Percentiles rank a stretch among this genome's conserved stretches.
These are phyloP conservation scores for Yamadazyma sp. DNA, from an alignment of 805 yeast genomes.

Conservation along the genomic window DNA sequence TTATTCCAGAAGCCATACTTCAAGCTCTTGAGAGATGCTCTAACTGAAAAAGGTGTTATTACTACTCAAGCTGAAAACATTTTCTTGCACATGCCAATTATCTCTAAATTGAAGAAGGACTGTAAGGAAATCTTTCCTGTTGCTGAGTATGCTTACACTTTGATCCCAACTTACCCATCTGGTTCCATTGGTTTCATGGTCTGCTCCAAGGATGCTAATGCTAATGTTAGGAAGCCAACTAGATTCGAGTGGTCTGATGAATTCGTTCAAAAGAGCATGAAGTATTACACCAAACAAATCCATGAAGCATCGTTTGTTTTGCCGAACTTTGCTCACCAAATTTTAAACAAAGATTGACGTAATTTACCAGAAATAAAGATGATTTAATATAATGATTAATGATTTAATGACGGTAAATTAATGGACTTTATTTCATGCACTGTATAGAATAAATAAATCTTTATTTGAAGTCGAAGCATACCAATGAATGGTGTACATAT, in stretches of 20 bases:
- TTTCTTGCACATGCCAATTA: constrained; percentile 87
- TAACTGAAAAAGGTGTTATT: constrained; percentile 86
- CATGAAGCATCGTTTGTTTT: constrained; percentile 88
- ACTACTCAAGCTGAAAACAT: constrained; percentile 95
- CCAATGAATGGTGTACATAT: too few species aligned
- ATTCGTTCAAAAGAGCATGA: constrained; percentile 63
- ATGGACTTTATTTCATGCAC: constrained; percentile 1
- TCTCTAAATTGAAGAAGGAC: constrained; percentile 76
- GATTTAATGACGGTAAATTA: constrained; percentile 11
- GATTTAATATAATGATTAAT: constrained; percentile 13
- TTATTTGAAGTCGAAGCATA: too few species aligned
- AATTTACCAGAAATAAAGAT: constrained; percentile 7
- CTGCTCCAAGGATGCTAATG: constrained; percentile 71
- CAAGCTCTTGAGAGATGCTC: constrained; percentile 77
- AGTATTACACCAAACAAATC: constrained; percentile 79
- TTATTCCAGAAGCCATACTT: constrained; percentile 92
- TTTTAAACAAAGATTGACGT: constrained; percentile 31
- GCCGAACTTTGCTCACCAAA: constrained; percentile 82
- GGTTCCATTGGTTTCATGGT: constrained; percentile 99
- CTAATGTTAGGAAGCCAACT: constrained; percentile 66
- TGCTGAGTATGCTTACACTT: constrained; percentile 86
- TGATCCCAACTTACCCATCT: constrained; percentile 95
- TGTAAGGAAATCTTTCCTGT: constrained; percentile 86
- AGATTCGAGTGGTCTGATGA: constrained; percentile 59
- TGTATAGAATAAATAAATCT: constrained; percentile 3